Base-by-base conservation (phyloP, 164 flowering plant species). In the Platanus orientalis region DNA sequence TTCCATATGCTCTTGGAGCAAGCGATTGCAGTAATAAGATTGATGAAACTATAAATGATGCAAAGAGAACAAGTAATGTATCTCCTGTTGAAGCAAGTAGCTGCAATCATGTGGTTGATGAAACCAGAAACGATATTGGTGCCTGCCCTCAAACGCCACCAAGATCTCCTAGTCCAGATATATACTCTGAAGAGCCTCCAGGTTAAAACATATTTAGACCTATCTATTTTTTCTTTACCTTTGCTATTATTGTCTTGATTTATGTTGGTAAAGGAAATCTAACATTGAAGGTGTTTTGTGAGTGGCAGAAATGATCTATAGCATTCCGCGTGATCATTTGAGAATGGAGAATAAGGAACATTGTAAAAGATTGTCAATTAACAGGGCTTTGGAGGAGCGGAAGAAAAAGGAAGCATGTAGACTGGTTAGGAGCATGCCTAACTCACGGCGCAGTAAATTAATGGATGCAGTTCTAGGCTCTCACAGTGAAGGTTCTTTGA, bases 131-230 rank as follows among this genome's bases (percentile, higher is more conserved):
- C 0, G 24, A 28, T 44, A 36, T 20, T 32, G 34, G 49, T 58
- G 60, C 51, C 36, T 67, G 17, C 49, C 67, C 78, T 52, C 67
- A 66, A 42, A 58, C 79, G 29, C 79, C 78, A 55, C 73, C 71
- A 9, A 72, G 86, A 72, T 76, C 84, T 68, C 74, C 77, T 14
- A 76, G 81, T 66, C 78, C 83, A 14, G 86, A 77, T 57, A 64
- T 65, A 30, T 64, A 63, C 63, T 40, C 64, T 23, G 57, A 72
- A 16, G 74, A 67, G 17, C 69, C 73, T 49, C 62, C 83, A 58
- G 90, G 92, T 89, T 80, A 75, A 56, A 55, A 23, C n/a, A 30
- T 61, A 10, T 47, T 44, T 12, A 21, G 40, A 14, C 40, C 21
- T 24, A 51, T 53, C 39, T 23, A 26, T 39, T 26, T 7, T 21